Evolutionary conservation across 495 filamentous ascomycete genomes (phyloP), one percentile per base, ranked within the genome.

Genomic region (Aspergillus kassunensis): DNA sequence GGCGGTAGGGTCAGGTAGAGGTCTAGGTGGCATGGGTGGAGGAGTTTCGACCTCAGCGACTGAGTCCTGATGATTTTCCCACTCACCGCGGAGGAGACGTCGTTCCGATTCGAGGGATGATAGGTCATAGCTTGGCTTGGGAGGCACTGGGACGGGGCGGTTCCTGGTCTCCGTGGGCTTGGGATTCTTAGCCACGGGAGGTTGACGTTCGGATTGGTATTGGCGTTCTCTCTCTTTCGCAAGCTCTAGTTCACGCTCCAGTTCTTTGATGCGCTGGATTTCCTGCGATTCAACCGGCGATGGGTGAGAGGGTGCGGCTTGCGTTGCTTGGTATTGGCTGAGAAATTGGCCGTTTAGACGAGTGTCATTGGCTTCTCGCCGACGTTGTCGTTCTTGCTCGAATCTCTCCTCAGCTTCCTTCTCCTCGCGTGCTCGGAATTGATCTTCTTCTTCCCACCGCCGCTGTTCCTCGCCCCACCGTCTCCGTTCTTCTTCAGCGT

Each of bases 391-490:
- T 54, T 93, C 88, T 45, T 81, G 75, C 49, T 85, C 82, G 3
- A 90, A 55, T 41, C 77, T 78, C 11, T 79, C 77, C 58, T 90
- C 81, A 13, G 79, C 80, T 55, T 87, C 88, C 39, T 79, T 80
- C 55, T 96, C 91, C 63, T 93, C 90, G 21, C 71, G 77, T 51
- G 80, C 70, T 44, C 90, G 78, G 50, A 75, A 76, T 58, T 91
- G 85, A 55, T 96, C 90, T n/a, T 91, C 88, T 44, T 83, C 68
- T 59, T 86, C 84, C 89, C 89, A 95, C 59, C 77, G 80, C 30
- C 81, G 80, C 71, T 95, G 89, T 62, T 96, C 85, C 49, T 90
- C 89, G 39, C 88, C 85, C 91, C 90, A 95, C 46, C 78, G 79
- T 21, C 76, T 76, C 66, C 86, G 91, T 69, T 96, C 89, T 44